Percentiles rank a stretch among this genome's conserved stretches.
Conservation (phyloP, 2,329 filamentous ascomycete genomes). For the Trichophyton simii region DNA sequence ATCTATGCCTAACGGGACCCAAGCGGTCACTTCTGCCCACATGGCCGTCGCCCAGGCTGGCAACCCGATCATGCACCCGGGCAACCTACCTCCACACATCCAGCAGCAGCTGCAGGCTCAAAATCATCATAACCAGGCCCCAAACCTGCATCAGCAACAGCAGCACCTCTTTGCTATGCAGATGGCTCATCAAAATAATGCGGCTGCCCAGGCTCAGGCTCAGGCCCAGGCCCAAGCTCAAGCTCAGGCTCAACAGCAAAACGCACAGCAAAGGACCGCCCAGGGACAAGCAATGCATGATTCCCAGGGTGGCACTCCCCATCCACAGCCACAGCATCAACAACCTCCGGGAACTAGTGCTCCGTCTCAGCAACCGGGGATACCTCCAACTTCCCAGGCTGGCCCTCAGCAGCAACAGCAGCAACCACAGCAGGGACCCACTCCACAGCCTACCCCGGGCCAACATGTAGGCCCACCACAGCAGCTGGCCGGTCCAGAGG, state of each 20-base stretch:
- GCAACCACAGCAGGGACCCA: slow-evolving; percentile 24
- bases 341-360: slow-evolving; percentile 28
- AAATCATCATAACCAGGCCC: slow-evolving; percentile 27
- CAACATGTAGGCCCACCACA: slow-evolving; percentile 24
- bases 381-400: slow-evolving; percentile 23
- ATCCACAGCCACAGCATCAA: slow-evolving; percentile 30
- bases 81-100: slow-evolving; percentile 29
- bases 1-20: slow-evolving; percentile 31
- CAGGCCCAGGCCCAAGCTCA: slow-evolving; percentile 30
- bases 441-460: slow-evolving; percentile 16
- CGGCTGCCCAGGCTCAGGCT: slow-evolving; percentile 23
- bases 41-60: slow-evolving; percentile 32
- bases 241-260: slow-evolving; percentile 26
- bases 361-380: slow-evolving; percentile 22
- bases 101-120: slow-evolving; percentile 27
- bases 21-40: slow-evolving; percentile 30
- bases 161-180: slow-evolving; percentile 26
- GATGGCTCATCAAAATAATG: slow-evolving; percentile 12
- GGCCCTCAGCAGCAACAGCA: slow-evolving; percentile 19
- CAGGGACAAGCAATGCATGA: slow-evolving; percentile 34
- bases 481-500: slow-evolving; percentile 29
- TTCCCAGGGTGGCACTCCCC: slow-evolving; percentile 30
- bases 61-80: slow-evolving; percentile 29
- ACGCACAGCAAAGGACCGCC: slow-evolving; percentile 30
- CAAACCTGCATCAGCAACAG: slow-evolving; percentile 33